Percentiles rank a stretch among this genome's conserved stretches.
These are phyloP conservation scores for Draba incana DNA, from an alignment of 345 rosid species.

Conservation along the genomic window DNA sequence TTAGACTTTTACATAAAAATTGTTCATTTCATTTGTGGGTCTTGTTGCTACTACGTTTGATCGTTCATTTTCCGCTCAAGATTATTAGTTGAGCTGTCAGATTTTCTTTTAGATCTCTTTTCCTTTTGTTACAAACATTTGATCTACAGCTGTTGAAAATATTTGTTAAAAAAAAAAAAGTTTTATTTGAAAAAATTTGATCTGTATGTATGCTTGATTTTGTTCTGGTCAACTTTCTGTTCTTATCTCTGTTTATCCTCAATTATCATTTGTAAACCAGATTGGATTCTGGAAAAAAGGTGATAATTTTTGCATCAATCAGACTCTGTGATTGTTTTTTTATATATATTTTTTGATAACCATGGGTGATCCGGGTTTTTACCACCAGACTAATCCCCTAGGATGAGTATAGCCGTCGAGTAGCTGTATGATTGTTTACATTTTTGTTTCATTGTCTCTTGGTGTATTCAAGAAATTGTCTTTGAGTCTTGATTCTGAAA, in stretches of 20 bases:
- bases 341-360: too few relatives aligned
- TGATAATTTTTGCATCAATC: background rate
- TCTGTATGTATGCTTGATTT: conserved; percentile 11
- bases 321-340: background rate
- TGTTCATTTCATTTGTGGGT: conserved; percentile 6
- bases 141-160: background rate
- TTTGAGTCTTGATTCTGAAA: background rate
- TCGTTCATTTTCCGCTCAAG: conserved; percentile 3
- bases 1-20: conserved; percentile 2
- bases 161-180: background rate
- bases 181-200: background rate
- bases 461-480: too few relatives aligned
- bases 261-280: conserved; percentile 3
- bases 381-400: too few relatives aligned
- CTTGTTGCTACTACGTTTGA: conserved; percentile 23
- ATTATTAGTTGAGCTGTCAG: conserved; percentile 31
- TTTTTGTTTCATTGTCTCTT: background rate
- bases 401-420: too few relatives aligned
- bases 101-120: conserved; percentile 38
- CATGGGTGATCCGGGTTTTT: too few relatives aligned
- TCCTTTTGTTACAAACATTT: conserved; percentile 9
- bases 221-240: conserved; percentile 34
- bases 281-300: background rate
- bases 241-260: conserved; percentile 24
- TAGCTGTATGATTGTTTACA: too few relatives aligned